A percentile compares a stretch with the other conserved stretches of the same genome.
phyloP scores from a whole-genome alignment of 2,329 filamentous ascomycete species.

The Daldinia eschscholtzii region DNA sequence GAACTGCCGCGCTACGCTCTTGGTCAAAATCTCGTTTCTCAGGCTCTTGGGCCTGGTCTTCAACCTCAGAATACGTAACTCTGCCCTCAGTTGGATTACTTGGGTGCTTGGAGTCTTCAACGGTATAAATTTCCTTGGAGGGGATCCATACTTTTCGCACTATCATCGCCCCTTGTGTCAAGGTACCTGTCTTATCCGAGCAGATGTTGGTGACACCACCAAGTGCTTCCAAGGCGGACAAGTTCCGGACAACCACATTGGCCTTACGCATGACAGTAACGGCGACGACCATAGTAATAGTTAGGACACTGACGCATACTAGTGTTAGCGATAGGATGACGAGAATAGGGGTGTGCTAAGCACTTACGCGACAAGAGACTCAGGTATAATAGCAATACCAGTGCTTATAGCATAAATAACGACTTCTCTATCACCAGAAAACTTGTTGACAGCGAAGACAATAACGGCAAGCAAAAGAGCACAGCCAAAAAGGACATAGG shows the following conservation, averaged over 20 bases:
- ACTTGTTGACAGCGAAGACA: conserved; percentile 69
- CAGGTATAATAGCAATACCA: conserved; percentile 72
- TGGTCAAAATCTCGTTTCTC: conserved; percentile 68
- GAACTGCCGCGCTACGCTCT: conserved; percentile 69
- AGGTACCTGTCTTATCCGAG: conserved; percentile 79
- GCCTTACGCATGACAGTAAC: conserved; percentile 74
- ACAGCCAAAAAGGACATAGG: conserved; percentile 80
- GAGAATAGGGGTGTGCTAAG: conserved; percentile 9
- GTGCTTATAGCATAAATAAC: conserved; percentile 70
- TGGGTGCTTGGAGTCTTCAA: conserved; percentile 72
- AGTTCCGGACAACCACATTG: conserved; percentile 74
- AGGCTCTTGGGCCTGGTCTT: conserved; percentile 54
- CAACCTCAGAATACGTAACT: conserved; percentile 61
- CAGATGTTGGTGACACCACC: conserved; percentile 80
- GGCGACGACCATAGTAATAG: conserved; percentile 77
- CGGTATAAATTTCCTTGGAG: conserved; percentile 66
- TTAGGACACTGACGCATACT: conserved; percentile 63
- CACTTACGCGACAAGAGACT: conserved; percentile 72
- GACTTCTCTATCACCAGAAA: conserved; percentile 64
- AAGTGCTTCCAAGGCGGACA: conserved; percentile 76
- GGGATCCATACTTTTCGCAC: conserved; percentile 76
- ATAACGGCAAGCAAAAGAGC: conserved; percentile 70
- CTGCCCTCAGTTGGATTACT: conserved; percentile 71
- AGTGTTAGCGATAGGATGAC: conserved; percentile 33
- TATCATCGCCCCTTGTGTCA: conserved; percentile 78